Evolutionary conservation across 1,284 basidiomycete genomes (phyloP).

Genomic region (Austroboletus rostrupii): DNA sequence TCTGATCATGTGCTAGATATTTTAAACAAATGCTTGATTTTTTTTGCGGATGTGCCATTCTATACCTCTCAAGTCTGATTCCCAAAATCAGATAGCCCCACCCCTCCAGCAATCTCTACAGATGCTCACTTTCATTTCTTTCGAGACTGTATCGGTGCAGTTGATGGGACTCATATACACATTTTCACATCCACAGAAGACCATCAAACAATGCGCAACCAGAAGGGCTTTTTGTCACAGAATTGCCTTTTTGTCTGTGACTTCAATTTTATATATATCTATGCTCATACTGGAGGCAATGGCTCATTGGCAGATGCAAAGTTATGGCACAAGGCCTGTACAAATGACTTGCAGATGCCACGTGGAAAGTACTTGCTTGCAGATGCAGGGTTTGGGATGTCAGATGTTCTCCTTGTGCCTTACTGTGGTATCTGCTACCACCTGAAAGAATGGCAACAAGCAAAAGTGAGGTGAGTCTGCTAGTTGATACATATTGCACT

Average conservation of each 20-base stretch:
- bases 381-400: neutral
- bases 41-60: too few species aligned
- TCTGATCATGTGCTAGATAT: neutral
- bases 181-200: neutral
- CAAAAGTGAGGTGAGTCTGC: neutral
- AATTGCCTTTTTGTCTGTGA: too few species aligned
- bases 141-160: too few species aligned
- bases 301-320: neutral
- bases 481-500: neutral
- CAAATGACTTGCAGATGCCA: neutral
- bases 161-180: too few species aligned
- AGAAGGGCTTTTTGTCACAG: neutral
- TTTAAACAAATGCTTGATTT: neutral
- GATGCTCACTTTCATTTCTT: too few species aligned
- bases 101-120: too few species aligned
- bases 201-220: neutral
- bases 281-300: neutral
- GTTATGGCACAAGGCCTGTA: neutral
- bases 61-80: too few species aligned
- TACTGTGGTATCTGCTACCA: neutral
- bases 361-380: conserved; percentile 13
- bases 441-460: neutral
- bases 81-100: too few species aligned
- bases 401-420: neutral
- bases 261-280: neutral